Evolutionary conservation across 257 asterid genomes (phyloP), one percentile per base, ranked within the genome.

Genomic region (Petrea volubilis): DNA sequence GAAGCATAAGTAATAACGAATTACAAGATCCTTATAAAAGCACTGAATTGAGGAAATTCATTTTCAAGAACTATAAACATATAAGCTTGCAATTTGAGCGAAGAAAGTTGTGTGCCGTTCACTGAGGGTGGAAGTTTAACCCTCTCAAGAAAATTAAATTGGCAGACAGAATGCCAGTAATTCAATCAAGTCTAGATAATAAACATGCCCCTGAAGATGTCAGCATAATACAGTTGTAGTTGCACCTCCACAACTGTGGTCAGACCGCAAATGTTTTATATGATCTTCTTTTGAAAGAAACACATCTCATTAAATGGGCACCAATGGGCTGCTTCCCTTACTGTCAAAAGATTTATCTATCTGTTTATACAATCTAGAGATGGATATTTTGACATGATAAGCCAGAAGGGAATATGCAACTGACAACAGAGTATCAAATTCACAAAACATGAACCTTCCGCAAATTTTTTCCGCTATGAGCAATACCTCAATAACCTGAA

Each of bases 401-500:
- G 33, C 31, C 40, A 34, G 43, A 63, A 28, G 12, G 50, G 53
- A 28, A 70, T 53, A 24, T 11, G 27, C 11, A 47, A 58, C n/a
- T 65, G 56, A 61, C 24, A 68, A 61, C 17, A 18, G 15, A 59
- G 14, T 11, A 64, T 28, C 23, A 20, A 36, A 36, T 43, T 68
- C 33, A 25, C 49, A 65, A 49, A 52, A 23, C 44, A 58, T 47
- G 70, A 60, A 52, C 31, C 60, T 66, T 12, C 17, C 59, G 63
- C 41, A n/a, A 51, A 25, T 24, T 49, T 40, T 36, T 9, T 41
- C 40, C 47, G 17, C 21, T 67, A 21, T 57, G 44, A 71, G 60
- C 55, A 64, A 72, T 86, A 94, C 99, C 99, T 95, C 99, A 72
- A 95, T 90, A 74, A 95, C 80, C 80, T 90, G 97, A 80, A 95